Evolutionary conservation across 805 yeast species (phyloP), one percentile per base, ranked within the genome.

Genomic region (Clavispora vitiphila): DNA sequence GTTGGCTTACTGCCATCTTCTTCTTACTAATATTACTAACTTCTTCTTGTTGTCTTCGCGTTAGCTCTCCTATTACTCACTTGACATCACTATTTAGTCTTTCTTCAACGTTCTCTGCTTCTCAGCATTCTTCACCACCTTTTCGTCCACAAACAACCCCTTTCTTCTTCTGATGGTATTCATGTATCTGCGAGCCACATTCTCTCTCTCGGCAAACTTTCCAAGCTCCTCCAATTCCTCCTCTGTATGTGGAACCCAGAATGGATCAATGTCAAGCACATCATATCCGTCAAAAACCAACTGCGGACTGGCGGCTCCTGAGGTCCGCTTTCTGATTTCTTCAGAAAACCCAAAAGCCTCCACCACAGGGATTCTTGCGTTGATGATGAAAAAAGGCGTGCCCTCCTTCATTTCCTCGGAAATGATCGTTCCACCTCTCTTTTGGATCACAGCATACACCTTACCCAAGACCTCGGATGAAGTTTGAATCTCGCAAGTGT

Each of bases 201-300:
- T 93, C 55, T 88, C 98, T 54, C 86, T 77, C 53, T 93, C 99
- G 1, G 96, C 95, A 50, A 78, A 77, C 49, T 87, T 96, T 21
- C 99, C 99, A 35, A 87, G 69, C 44, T 88, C 95, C 60, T 93
- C 98, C 35, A 93, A 64, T 61, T 93, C 99, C 60, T 89, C 97
- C 54, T 87, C 97, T 0, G 99, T 93, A 3, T 93, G 86, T 11
- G 99, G 99, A 12, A 93, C 96, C 99, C 99, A 93, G 72, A 86
- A 93, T 35, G 99, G 99, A 69, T 93, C 98, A 50, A 84, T 77
- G 49, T 89, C 95, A 39, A 91, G 77, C 48, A 82, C 69, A 55
- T 89, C 93, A 59, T 77, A 93, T 1, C 98, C 98, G 22, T 85
- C 76, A 56, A 91, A 93, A 8, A 90, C 86, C 40, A 93, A 71